Conservation (phyloP, 148 eudicot species). For the Amaranthus hypochondriacus region DNA sequence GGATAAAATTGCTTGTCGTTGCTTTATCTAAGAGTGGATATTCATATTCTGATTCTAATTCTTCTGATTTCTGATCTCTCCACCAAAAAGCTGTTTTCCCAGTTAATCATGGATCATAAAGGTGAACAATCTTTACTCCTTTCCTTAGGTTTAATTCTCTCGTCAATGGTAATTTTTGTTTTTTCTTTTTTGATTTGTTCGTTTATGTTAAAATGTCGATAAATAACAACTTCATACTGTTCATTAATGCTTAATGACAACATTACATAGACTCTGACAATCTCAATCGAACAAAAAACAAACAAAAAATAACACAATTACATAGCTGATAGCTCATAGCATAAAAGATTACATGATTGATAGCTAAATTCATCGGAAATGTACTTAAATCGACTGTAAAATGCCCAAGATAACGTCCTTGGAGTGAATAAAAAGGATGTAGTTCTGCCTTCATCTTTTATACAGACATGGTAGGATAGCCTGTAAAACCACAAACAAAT, state of each 20-base stretch:
- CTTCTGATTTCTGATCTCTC: background rate
- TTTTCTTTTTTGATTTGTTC: background rate
- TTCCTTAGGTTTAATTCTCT: background rate
- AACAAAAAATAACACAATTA: background rate
- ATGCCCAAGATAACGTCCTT: slow-evolving; percentile 18
- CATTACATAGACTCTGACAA: background rate
- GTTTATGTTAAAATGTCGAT: background rate
- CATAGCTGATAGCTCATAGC: background rate
- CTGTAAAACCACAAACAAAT: slow-evolving; percentile 7
- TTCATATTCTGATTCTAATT: background rate
- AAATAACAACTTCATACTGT: slow-evolving; percentile 1
- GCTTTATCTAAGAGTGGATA: background rate
- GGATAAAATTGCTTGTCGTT: no score
- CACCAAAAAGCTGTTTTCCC: background rate
- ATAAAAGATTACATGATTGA: slow-evolving; percentile 1
- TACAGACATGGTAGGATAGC: slow-evolving; percentile 15
- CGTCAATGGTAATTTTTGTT: background rate
- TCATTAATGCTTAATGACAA: background rate
- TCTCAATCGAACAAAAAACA: background rate
- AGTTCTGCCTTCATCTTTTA: slow-evolving; percentile 14
- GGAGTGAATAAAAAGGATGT: slow-evolving; percentile 7
- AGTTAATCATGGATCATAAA: background rate
- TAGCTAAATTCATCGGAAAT: slow-evolving; percentile 15
- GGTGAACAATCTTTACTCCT: background rate
- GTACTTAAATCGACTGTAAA: slow-evolving; percentile 21